Conservation (phyloP, 176 grass and related monocot genomes). For the Tillandsia fasciculata region DNA sequence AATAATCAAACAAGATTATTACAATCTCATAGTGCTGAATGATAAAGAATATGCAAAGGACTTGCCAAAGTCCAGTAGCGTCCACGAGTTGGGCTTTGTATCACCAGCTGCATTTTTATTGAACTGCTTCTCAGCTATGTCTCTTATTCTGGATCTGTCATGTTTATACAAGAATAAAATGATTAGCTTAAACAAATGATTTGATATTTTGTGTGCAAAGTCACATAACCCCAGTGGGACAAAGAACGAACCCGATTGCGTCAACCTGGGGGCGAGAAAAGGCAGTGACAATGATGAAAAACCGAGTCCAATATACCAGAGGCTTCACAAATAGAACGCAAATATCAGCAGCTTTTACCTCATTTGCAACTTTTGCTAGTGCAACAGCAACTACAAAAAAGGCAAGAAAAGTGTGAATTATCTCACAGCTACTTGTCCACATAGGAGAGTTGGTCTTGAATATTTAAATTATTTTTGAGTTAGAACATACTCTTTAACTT, state of each 20-base stretch:
- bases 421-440: not conserved
- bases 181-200: not conserved
- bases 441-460: too few species aligned
- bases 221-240: not conserved
- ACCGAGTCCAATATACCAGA: constrained; percentile 92
- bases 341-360: constrained; percentile 83
- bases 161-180: not conserved
- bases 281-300: constrained; percentile 91
- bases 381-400: constrained; percentile 57
- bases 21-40: not conserved
- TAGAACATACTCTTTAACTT: not conserved
- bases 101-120: constrained; percentile 76
- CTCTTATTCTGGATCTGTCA: constrained; percentile 74
- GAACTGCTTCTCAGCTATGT: constrained; percentile 80
- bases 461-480: not conserved
- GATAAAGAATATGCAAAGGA: not conserved
- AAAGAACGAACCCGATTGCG: constrained; percentile 58
- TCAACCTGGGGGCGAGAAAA: constrained; percentile 94
- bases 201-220: not conserved
- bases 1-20: not conserved
- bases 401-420: not conserved
- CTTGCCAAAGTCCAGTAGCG: constrained; percentile 79
- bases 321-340: constrained; percentile 76
- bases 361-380: constrained; percentile 75
- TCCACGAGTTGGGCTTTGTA: constrained; percentile 90